phyloP scores from a whole-genome alignment of 345 rosid species.

The Melaleuca alternifolia region DNA sequence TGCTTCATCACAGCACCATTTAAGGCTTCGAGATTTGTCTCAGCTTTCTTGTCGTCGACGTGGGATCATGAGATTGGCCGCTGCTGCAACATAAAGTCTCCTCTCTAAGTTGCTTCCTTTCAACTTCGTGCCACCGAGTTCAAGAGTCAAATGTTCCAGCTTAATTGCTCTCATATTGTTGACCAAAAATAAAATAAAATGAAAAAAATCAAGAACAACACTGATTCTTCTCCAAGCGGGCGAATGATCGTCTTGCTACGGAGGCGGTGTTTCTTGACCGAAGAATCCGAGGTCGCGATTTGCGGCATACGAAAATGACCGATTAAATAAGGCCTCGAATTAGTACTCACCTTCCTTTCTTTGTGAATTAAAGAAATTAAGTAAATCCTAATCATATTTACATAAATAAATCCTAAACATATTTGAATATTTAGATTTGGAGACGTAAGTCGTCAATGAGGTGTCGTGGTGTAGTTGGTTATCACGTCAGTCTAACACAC shows the following conservation, averaged over 20 bases:
- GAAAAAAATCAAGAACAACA: neutral
- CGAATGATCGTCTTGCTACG: neutral
- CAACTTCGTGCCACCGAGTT: neutral
- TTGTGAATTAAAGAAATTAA: too few relatives aligned
- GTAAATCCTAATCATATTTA: too few relatives aligned
- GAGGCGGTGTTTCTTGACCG: neutral
- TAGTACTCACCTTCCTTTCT: too few relatives aligned
- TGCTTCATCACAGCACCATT: neutral
- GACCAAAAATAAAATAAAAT: neutral
- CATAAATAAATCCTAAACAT: too few relatives aligned
- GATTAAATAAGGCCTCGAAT: too few relatives aligned
- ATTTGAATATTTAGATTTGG: too few relatives aligned
- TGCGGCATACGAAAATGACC: too few relatives aligned
- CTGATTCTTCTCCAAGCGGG: neutral
- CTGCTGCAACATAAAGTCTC: neutral
- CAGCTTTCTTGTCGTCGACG: neutral
- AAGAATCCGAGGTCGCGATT: neutral
- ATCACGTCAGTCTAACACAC: constrained; percentile 99
- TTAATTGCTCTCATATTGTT: neutral
- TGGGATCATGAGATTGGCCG: neutral
- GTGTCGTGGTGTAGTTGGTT: constrained; percentile 99
- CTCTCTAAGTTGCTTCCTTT: neutral
- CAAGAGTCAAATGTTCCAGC: neutral
- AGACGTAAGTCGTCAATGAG: neutral
- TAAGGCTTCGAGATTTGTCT: neutral